Evolutionary conservation across 2,329 filamentous ascomycete genomes (phyloP).

Genomic region (Trichophyton equinum): DNA sequence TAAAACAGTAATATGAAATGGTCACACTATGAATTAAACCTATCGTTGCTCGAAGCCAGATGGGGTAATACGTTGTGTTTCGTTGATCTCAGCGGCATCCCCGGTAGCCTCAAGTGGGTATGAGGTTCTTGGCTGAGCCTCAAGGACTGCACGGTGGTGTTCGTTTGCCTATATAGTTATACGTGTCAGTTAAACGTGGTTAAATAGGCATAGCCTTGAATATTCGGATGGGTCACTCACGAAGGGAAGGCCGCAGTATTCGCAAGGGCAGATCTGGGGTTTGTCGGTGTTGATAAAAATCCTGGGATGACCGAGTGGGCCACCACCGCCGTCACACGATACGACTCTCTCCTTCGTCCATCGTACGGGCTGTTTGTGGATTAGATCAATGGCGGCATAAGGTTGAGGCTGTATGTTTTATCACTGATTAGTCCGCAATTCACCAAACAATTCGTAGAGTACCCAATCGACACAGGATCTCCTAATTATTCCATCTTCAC

Average conservation of each 20-base stretch:
- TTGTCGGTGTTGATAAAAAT: slow-evolving; percentile 99
- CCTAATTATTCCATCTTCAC: background rate
- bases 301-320: slow-evolving; percentile 75
- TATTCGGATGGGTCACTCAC: slow-evolving; percentile 43
- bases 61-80: slow-evolving; percentile 42
- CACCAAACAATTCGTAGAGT: background rate
- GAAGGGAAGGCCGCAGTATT: slow-evolving; percentile 86
- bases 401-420: slow-evolving; percentile 58
- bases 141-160: slow-evolving; percentile 70
- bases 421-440: slow-evolving; percentile 6
- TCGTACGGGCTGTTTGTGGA: slow-evolving; percentile 86
- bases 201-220: background rate
- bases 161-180: slow-evolving; percentile 59
- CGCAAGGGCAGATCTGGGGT: slow-evolving; percentile 79
- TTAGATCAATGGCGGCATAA: slow-evolving; percentile 80
- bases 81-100: slow-evolving; percentile 46
- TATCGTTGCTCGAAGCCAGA: slow-evolving; percentile 46
- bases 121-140: slow-evolving; percentile 66
- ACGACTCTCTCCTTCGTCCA: slow-evolving; percentile 78
- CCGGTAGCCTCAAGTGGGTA: slow-evolving; percentile 62
- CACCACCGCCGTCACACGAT: slow-evolving; percentile 84
- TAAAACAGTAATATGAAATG: background rate
- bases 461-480: background rate
- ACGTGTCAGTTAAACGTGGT: slow-evolving; percentile 8
- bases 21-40: slow-evolving; percentile 16